Conservation (phyloP, 176 grass and related monocot genomes). For the Bothriochloa decipiens region DNA sequence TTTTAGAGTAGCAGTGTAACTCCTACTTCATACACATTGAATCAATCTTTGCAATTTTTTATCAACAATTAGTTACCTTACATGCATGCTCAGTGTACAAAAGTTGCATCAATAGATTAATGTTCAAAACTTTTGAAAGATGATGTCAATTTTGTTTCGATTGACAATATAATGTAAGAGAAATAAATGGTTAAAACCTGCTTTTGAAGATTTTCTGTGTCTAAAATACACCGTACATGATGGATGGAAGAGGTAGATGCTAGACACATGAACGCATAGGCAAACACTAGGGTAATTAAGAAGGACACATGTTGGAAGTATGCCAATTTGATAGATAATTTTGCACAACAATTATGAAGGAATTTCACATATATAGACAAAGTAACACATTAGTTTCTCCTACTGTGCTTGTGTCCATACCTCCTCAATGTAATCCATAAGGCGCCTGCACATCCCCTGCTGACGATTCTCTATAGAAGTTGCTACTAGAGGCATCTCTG, state of each 20-base stretch:
- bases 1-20: neutral
- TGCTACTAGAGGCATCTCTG: constrained; percentile 91
- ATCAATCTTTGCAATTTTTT: neutral
- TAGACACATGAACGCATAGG: neutral
- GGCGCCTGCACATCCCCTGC: constrained; percentile 78
- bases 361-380: neutral
- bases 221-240: neutral
- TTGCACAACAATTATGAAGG: neutral
- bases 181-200: neutral
- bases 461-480: constrained; percentile 66
- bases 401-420: constrained; percentile 40
- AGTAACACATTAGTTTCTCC: neutral
- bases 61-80: neutral
- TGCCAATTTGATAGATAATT: constrained; percentile 5
- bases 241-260: neutral
- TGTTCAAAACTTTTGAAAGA: neutral
- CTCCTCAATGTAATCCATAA: constrained; percentile 73
- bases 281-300: constrained; percentile 24
- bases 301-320: neutral
- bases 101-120: neutral
- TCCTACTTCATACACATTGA: neutral
- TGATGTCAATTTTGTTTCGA: neutral
- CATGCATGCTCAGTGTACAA: neutral
- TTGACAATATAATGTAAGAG: neutral
- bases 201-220: neutral